Percentiles rank a stretch among this genome's conserved stretches.
Evolutionary conservation across 768 basidiomycete genomes (phyloP).

Genomic region (Tylopilus vinaceipallidus): DNA sequence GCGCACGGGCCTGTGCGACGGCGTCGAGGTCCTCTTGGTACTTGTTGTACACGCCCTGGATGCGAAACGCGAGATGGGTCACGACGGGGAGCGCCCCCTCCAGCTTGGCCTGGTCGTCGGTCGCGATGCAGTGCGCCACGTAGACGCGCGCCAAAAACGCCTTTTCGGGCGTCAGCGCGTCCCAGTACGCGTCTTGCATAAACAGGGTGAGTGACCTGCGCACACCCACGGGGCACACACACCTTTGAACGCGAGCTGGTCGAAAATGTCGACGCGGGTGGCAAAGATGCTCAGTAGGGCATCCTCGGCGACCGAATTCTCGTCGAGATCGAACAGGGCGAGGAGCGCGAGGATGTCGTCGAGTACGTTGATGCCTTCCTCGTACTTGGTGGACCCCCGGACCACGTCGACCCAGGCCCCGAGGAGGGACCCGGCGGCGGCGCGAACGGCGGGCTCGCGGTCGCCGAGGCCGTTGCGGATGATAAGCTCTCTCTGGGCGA

Average conservation of each 20-base stretch:
- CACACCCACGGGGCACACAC: no score
- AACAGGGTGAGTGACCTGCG: no score
- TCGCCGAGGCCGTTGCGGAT: slow-evolving; percentile 85
- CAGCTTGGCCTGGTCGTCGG: slow-evolving; percentile 58
- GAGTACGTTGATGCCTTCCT: slow-evolving; percentile 35
- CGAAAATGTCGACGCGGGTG: slow-evolving; percentile 60
- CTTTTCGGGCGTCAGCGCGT: slow-evolving; percentile 63
- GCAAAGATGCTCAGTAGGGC: slow-evolving; percentile 74
- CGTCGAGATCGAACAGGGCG: slow-evolving; percentile 55
- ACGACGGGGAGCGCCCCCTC: slow-evolving; percentile 81
- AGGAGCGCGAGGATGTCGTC: slow-evolving; percentile 50
- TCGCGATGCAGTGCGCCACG: slow-evolving; percentile 69
- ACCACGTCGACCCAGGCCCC: slow-evolving; percentile 73
- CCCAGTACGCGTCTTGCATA: slow-evolving; percentile 75
- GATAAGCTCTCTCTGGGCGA: slow-evolving; percentile 73
- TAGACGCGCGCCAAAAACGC: slow-evolving; percentile 83
- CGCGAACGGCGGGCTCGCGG: slow-evolving; percentile 69
- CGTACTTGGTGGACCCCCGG: slow-evolving; percentile 30
- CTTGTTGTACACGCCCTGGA: slow-evolving; percentile 69
- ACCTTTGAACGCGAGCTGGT: slow-evolving; percentile 71
- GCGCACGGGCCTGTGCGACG: slow-evolving; percentile 36
- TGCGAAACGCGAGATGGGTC: slow-evolving; percentile 71
- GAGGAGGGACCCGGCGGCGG: slow-evolving; percentile 70
- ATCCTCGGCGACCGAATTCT: slow-evolving; percentile 65
- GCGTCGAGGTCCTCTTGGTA: slow-evolving; percentile 45